Percentiles rank a stretch among this genome's conserved stretches.
These are phyloP conservation scores for Dacryopinax spathularia DNA, from an alignment of 768 basidiomycete species.

Conservation along the genomic window DNA sequence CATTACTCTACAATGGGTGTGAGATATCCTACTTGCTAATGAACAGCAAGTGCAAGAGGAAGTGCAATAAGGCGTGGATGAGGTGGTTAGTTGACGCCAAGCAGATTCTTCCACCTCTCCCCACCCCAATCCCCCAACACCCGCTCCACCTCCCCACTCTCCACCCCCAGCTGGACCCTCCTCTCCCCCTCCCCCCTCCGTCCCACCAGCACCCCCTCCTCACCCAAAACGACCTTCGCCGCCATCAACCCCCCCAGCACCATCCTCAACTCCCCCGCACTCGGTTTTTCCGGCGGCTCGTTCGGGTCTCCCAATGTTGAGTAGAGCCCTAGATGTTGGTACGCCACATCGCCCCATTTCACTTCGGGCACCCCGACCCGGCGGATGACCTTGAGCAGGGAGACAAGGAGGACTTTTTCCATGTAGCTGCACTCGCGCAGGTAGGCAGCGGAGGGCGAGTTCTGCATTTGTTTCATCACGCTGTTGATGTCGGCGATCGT, in stretches of 20 bases:
- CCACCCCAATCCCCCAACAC: slow-evolving; percentile 66
- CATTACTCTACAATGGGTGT: not conserved
- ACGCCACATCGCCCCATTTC: slow-evolving; percentile 62
- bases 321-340: slow-evolving; percentile 61
- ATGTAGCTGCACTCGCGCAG: slow-evolving; percentile 72
- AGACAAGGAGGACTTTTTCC: slow-evolving; percentile 75
- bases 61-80: not conserved
- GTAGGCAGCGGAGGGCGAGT: slow-evolving; percentile 76
- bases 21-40: too few relatives aligned
- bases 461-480: slow-evolving; percentile 76
- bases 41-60: not conserved
- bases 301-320: slow-evolving; percentile 44
- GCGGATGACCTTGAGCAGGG: slow-evolving; percentile 66
- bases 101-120: slow-evolving; percentile 24
- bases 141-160: slow-evolving; percentile 70
- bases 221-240: slow-evolving; percentile 60
- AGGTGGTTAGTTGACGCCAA: slow-evolving; percentile 19
- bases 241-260: slow-evolving; percentile 66
- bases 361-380: slow-evolving; percentile 80
- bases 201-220: slow-evolving; percentile 39
- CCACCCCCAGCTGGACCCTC: slow-evolving; percentile 66
- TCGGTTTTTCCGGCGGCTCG: slow-evolving; percentile 47
- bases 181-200: slow-evolving; percentile 52
- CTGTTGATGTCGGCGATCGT: slow-evolving; percentile 56
- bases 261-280: slow-evolving; percentile 44